A percentile compares a stretch with the other conserved stretches of the same genome.
phyloP scores from a whole-genome alignment of 2,329 filamentous ascomycete genomes.

The Aspergillus luchuensis region DNA sequence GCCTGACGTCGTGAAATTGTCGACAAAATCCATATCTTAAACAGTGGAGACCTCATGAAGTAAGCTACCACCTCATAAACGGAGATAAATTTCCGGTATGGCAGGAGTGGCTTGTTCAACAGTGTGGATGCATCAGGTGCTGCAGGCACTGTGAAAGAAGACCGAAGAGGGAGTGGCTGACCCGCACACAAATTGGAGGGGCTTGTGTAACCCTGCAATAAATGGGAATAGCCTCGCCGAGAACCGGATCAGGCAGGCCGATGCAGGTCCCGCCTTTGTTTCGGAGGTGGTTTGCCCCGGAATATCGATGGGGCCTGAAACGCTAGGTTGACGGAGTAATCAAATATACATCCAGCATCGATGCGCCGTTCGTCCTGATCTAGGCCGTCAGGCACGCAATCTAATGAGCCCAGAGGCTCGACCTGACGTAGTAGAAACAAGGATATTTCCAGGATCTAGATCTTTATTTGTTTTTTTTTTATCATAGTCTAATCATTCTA shows the following conservation, averaged over 20 bases:
- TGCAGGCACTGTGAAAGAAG: not conserved
- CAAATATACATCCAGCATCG: not conserved
- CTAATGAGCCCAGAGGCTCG: too few species aligned
- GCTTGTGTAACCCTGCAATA: not conserved
- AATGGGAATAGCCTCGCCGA: slow-evolving; percentile 1
- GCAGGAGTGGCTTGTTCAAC: not conserved
- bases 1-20: not conserved
- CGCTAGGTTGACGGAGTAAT: too few species aligned
- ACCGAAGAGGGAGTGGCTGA: not conserved
- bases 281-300: not conserved
- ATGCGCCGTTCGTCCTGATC: too few species aligned
- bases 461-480: too few species aligned
- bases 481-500: too few species aligned
- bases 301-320: not conserved
- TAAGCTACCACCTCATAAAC: not conserved
- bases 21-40: not conserved
- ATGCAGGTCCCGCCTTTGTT: not conserved
- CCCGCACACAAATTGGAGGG: not conserved
- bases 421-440: too few species aligned
- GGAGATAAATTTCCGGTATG: not conserved
- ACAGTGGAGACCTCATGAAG: not conserved
- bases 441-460: too few species aligned
- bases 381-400: too few species aligned
- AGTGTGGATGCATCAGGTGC: not conserved
- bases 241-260: not conserved